Base-by-base conservation (phyloP, 2,329 filamentous ascomycete genomes). In the Xylariaceae sp. region DNA sequence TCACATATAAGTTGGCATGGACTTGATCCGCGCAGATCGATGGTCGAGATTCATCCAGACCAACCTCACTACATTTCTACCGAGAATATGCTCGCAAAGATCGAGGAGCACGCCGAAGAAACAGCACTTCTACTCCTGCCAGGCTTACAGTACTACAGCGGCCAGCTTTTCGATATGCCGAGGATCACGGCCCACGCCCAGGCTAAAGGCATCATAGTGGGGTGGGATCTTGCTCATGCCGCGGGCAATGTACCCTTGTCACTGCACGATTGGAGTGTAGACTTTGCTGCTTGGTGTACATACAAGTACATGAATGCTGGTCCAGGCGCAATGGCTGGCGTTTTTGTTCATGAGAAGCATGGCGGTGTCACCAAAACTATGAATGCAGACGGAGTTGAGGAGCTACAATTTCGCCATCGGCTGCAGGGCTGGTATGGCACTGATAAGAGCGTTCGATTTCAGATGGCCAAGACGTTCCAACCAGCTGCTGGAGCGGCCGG, bases 231-330 rank as follows among this genome's bases (percentile, higher is more conserved):
- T 22, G 91, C 91, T 0, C 90, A 96, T 68, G 89, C 90, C 0
- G 88, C 82, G 18, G 91, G 91, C 31, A 96, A 96, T 65, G 88
- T 95, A 2, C 84, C 88, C 39, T 71, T 96, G 16, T 72, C 77
- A 52, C 77, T 96, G 17, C 90, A 96, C 69, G 89, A 93, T 62
- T 96, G 91, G 91, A 80, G 88, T 60, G 90, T 95, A 33, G 91
- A 96, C 69, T 96, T 96, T 63, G 91, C 92, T 14, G 89, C 82
- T 48, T 96, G 91, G 91, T 96, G 91, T 71, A 92, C 87, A 16
- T 96, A 96, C 78, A 96, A 96, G 73, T 96, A 96, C 73, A 81
- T 96, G 68, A 96, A 96, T 66, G 84, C 86, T 22, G 91, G 91
- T 0, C 90, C 91, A 0, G 91, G 91, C 4, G 80, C 85, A 14